Conservation (phyloP, 2,329 filamentous ascomycete species). For the Lecanoromycetidae sp. region DNA sequence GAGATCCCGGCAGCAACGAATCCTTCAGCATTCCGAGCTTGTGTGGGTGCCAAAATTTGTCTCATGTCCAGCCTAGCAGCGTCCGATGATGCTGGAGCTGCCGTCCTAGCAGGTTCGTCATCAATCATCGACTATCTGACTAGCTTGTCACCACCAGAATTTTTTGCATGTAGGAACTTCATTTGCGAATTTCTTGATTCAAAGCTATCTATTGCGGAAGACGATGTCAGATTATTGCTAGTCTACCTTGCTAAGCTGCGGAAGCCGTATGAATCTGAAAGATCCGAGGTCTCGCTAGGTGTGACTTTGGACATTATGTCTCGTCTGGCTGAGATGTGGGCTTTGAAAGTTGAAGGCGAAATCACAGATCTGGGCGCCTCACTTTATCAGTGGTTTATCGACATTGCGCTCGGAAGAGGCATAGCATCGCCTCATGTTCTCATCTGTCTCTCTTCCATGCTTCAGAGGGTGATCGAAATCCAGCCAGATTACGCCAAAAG, state of each 20-base stretch:
- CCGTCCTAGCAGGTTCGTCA: neutral
- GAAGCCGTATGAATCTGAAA: constrained; percentile 49
- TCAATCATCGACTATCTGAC: constrained; percentile 28
- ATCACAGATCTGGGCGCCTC: constrained; percentile 55
- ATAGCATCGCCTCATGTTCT: constrained; percentile 59
- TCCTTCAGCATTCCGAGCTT: constrained; percentile 25
- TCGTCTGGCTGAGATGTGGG: constrained; percentile 53
- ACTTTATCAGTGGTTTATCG: constrained; percentile 67
- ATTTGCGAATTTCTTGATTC: constrained; percentile 21
- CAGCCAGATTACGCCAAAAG: constrained; percentile 55
- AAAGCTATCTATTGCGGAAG: constrained; percentile 21
- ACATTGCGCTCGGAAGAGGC: constrained; percentile 52
- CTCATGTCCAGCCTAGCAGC: constrained; percentile 13
- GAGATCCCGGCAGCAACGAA: constrained; percentile 25
- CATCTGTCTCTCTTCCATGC: constrained; percentile 52
- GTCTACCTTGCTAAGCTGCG: constrained; percentile 37
- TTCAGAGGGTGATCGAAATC: constrained; percentile 56
- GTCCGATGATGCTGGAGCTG: constrained; percentile 1
- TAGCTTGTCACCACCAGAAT: constrained; percentile 27
- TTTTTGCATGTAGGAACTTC: constrained; percentile 27
- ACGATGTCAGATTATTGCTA: constrained; percentile 32
- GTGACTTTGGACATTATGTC: constrained; percentile 57
- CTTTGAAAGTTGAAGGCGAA: constrained; percentile 39
- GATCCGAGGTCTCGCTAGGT: constrained; percentile 61
- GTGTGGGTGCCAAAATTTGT: constrained; percentile 13